Percentiles rank a stretch among this genome's conserved stretches.
These are phyloP conservation scores for Eimeria maxima DNA, from an alignment of 169 alveolate species.

Conservation along the genomic window DNA sequence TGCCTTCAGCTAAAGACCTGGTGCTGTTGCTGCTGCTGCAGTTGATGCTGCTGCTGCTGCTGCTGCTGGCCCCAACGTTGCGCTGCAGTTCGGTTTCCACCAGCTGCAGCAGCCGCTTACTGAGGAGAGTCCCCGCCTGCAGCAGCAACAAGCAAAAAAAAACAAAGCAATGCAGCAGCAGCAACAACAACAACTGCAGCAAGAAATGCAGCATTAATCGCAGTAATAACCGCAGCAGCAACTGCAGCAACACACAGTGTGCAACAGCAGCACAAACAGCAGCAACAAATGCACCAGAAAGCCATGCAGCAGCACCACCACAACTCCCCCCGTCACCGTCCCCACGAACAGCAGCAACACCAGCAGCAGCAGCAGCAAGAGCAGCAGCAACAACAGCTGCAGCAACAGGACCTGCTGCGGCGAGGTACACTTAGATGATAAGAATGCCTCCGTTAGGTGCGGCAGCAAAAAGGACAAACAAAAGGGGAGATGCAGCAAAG, in stretches of 20 bases:
- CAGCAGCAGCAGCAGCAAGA: neutral
- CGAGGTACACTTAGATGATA: constrained; percentile 5
- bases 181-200: neutral
- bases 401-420: constrained; percentile 59
- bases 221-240: neutral
- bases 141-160: neutral
- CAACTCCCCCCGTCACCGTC: too few species aligned
- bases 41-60: too few species aligned
- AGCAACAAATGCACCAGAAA: neutral
- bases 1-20: neutral
- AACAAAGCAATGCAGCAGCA: constrained; percentile 9
- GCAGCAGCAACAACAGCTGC: constrained; percentile 20
- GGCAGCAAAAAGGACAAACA: constrained; percentile 78
- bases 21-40: constrained; percentile 11
- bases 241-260: neutral
- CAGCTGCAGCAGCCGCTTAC: constrained; percentile 52
- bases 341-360: neutral
- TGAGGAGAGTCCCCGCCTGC: constrained; percentile 41
- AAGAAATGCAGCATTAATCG: neutral
- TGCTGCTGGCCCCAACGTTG: constrained; percentile 10
- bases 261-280: constrained; percentile 16
- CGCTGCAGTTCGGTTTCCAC: constrained; percentile 45
- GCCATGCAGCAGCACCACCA: too few species aligned
- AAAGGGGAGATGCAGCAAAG: constrained; percentile 71
- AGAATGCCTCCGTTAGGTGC: constrained; percentile 58